Base-by-base conservation (phyloP, 352 stramenopile species). In the Globisporangium radiosum region DNA sequence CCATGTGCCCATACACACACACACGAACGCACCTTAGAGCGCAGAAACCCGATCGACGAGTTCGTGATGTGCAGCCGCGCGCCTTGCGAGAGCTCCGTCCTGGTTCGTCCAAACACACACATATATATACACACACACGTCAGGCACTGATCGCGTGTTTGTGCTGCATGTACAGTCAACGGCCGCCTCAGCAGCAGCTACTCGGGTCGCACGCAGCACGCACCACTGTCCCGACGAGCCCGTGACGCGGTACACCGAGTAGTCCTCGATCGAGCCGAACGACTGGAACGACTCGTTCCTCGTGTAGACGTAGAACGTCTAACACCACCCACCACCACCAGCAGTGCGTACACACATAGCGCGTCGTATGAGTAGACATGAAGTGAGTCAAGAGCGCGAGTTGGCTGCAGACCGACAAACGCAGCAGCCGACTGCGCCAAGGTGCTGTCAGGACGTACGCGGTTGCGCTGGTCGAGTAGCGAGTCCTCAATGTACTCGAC, bases 291-390 rank as follows among this genome's bases (percentile, higher is more conserved):
- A 88, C 38, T 81, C 57, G 58, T 93, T 93, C 59, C 73, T 79
- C 37, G 86, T 68, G 53, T 88, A 90, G 15, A 93, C 81, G 58
- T 91, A 93, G 54, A 93, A 88, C 10, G 86, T 56, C 79, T 92
- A 47, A 11, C 25, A 11, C 44, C 0, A 25, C 15, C 15, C 45
- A 7, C 4, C 43, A 1, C 15, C 47, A 59, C 25, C 25, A 25
- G 25, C 25, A 25, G 25, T 25, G 25, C 25, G 25, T 25, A 25
- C 25, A 25, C 25, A 25, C 25, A 25, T 25, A 25, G 25, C 25
- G 25, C 25, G 25, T 25, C 25, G 25, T 25, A 25, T 2, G 25
- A 25, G 25, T 25, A 25, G 25, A 1, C 25, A 25, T 2, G 1
- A 10, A 25, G 43, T 47, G 43, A 47, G 43, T 47, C 43, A 8